Conservation (phyloP, 306 rosid species). For the Ormosia emarginata region DNA sequence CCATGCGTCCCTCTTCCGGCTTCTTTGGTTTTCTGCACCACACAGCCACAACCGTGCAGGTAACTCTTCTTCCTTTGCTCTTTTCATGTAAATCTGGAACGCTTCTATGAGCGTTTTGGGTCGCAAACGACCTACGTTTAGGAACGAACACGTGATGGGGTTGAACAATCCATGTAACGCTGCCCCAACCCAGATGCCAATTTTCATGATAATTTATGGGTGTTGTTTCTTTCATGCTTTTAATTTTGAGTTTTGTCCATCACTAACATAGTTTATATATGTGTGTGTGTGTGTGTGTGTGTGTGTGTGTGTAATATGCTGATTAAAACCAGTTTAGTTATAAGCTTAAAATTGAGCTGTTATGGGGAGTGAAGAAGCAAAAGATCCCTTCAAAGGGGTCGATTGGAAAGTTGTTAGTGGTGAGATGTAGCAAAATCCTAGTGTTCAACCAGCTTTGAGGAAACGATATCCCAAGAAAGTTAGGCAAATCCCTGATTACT, state of each 20-base stretch:
- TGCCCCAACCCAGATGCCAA: not conserved
- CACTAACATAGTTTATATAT: not conserved
- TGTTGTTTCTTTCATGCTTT: not conserved
- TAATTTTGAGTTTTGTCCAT: not conserved
- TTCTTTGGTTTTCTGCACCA: too few species aligned
- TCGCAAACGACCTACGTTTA: too few species aligned
- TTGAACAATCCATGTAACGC: too few species aligned
- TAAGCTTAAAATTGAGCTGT: not conserved
- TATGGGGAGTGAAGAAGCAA: slow-evolving; percentile 57
- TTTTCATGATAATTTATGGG: not conserved
- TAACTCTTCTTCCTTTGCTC: too few species aligned
- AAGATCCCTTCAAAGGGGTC: slow-evolving; percentile 84
- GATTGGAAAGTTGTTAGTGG: slow-evolving; percentile 90
- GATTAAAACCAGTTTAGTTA: not conserved
- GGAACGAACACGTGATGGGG: too few species aligned
- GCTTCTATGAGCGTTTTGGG: too few species aligned
- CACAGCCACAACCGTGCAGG: too few species aligned
- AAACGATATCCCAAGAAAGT: slow-evolving; percentile 70
- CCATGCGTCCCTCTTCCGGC: too few species aligned
- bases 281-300: too few species aligned
- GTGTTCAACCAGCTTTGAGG: slow-evolving; percentile 50
- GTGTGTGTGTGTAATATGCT: too few species aligned
- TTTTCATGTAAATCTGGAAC: too few species aligned
- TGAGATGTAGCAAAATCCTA: slow-evolving; percentile 75
- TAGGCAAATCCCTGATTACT: slow-evolving; percentile 72